These are phyloP conservation scores for Pichia deserticola DNA, from an alignment of 805 yeast species.

Conservation along the genomic window DNA sequence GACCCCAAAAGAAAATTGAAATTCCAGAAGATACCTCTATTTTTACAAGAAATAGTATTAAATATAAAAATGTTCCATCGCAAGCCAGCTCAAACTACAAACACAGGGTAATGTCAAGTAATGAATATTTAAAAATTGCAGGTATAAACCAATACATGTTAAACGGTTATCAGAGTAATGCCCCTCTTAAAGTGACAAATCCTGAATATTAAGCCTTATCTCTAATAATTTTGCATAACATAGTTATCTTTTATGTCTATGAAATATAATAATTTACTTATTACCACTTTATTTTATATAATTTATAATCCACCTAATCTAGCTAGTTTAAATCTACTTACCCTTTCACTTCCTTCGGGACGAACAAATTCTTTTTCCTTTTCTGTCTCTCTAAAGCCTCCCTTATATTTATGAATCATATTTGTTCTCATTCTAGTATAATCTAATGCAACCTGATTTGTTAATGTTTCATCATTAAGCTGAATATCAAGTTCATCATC, in stretches of 20 bases:
- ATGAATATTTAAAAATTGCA: conserved; percentile 16
- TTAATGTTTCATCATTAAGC: conserved; percentile 29
- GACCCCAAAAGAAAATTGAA: neutral
- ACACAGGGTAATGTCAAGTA: conserved; percentile 14
- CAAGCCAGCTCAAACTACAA: conserved; percentile 2
- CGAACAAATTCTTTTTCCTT: conserved; percentile 58
- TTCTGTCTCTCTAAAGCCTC: conserved; percentile 40
- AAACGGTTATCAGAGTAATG: conserved; percentile 22
- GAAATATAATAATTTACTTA: no score
- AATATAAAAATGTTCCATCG: neutral
- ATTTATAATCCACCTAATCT: conserved; percentile 16
- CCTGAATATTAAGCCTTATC: neutral
- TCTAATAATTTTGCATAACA: no score
- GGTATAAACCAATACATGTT: conserved; percentile 26
- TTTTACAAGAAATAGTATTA: conserved; percentile 17
- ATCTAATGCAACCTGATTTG: conserved; percentile 44
- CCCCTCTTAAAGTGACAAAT: conserved; percentile 16
- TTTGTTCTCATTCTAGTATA: conserved; percentile 51
- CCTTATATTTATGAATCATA: conserved; percentile 37
- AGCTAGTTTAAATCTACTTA: conserved; percentile 66
- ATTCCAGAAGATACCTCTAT: conserved; percentile 20
- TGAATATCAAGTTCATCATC: conserved; percentile 26
- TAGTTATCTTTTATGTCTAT: no score
- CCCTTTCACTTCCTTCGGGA: conserved; percentile 45
- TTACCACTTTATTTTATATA: no score